phyloP scores from a whole-genome alignment of 129 eudicot species.

The Erigeron canadensis region DNA sequence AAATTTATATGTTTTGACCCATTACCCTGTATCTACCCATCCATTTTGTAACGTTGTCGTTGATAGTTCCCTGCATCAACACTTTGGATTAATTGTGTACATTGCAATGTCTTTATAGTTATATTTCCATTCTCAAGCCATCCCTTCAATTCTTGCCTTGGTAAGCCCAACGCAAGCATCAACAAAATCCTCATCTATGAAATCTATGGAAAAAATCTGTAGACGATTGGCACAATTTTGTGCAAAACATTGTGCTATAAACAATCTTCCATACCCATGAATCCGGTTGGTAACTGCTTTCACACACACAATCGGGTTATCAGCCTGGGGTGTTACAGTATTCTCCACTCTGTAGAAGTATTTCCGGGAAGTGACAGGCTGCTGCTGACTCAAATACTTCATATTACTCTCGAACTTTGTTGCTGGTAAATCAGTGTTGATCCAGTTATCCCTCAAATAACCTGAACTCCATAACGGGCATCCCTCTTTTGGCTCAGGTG shows the following conservation, averaged over 20 bases:
- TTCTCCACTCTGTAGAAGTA: constrained; percentile 88
- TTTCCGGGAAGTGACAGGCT: constrained; percentile 43
- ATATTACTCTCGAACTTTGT: constrained; percentile 81
- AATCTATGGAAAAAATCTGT: constrained; percentile 80
- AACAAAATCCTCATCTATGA: constrained; percentile 69
- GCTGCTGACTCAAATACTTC: constrained; percentile 65
- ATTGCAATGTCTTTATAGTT: not conserved
- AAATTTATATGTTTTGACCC: too few species aligned
- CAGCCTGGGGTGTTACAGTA: constrained; percentile 82
- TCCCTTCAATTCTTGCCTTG: constrained; percentile 67
- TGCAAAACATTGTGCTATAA: constrained; percentile 57
- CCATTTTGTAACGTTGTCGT: too few species aligned
- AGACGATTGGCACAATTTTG: constrained; percentile 48
- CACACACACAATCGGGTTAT: constrained; percentile 79
- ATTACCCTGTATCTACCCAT: too few species aligned
- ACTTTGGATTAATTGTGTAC: not conserved
- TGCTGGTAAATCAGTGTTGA: constrained; percentile 73
- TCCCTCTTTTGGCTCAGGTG: constrained; percentile 47
- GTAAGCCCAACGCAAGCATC: constrained; percentile 90
- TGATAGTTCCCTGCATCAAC: not conserved
- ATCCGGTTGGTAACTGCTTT: constrained; percentile 74
- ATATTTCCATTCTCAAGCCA: not conserved
- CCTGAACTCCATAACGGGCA: constrained; percentile 60
- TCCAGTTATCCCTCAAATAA: constrained; percentile 80
- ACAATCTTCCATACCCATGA: constrained; percentile 62